Evolutionary conservation across 495 filamentous ascomycete species (phyloP).

Genomic region (Aspergillus affinis): DNA sequence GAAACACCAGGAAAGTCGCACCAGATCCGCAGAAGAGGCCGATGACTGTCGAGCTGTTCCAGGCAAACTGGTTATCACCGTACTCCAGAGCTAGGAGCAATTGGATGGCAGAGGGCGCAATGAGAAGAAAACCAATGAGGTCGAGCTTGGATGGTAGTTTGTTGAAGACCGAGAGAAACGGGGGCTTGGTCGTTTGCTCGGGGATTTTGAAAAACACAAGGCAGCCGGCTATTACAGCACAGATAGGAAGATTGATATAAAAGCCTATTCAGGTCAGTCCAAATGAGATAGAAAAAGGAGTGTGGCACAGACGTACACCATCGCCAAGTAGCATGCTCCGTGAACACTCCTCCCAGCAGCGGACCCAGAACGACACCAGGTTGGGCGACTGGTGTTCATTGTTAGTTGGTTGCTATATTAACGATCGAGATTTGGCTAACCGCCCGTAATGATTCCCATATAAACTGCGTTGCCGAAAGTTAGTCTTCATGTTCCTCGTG

Average conservation of each 20-base stretch:
- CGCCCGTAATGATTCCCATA: no score
- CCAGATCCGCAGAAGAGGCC: constrained; percentile 27
- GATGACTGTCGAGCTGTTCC: constrained; percentile 23
- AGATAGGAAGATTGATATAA: constrained; percentile 59
- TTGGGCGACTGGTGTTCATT: no score
- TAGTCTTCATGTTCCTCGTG: constrained; percentile 4
- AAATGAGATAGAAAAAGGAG: background rate
- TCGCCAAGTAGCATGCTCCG: constrained; percentile 45
- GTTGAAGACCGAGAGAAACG: constrained; percentile 16
- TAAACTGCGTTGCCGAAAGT: no score
- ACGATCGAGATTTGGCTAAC: no score
- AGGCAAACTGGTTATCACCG: constrained; percentile 24
- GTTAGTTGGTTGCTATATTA: no score
- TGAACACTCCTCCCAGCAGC: constrained; percentile 54
- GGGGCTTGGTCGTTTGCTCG: constrained; percentile 32
- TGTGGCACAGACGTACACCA: constrained; percentile 37
- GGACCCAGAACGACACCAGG: constrained; percentile 41
- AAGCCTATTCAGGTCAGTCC: constrained; percentile 33
- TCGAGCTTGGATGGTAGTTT: constrained; percentile 31
- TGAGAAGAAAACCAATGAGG: constrained; percentile 37
- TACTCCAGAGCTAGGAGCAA: constrained; percentile 29
- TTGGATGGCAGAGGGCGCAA: constrained; percentile 38
- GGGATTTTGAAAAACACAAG: constrained; percentile 30
- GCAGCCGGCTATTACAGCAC: constrained; percentile 37
- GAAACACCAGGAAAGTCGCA: constrained; percentile 24